A percentile compares a stretch with the other conserved stretches of the same genome.
These are phyloP conservation scores for Mollisiaceae sp. DNA, from an alignment of 2,329 filamentous ascomycete genomes.

Conservation along the genomic window DNA sequence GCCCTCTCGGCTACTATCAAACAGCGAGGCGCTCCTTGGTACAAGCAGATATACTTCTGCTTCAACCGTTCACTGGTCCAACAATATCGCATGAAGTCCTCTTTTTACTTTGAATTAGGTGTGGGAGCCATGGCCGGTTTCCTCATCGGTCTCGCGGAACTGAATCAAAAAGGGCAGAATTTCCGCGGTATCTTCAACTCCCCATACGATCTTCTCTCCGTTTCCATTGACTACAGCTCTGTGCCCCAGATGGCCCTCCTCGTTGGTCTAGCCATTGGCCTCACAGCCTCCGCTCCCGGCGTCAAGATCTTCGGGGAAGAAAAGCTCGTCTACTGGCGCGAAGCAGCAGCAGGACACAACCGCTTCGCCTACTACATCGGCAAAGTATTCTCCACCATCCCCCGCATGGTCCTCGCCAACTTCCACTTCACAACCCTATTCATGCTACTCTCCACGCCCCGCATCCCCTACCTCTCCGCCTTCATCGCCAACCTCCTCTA, in stretches of 20 bases:
- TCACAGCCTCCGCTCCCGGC: slow-evolving; percentile 58
- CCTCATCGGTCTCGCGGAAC: slow-evolving; percentile 59
- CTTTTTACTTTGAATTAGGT: slow-evolving; percentile 59
- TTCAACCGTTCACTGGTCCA: slow-evolving; percentile 58
- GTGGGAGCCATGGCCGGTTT: slow-evolving; percentile 57
- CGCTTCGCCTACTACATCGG: slow-evolving; percentile 61
- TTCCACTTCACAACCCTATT: slow-evolving; percentile 61
- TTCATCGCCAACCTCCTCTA: slow-evolving; percentile 59
- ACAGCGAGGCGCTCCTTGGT: slow-evolving; percentile 54
- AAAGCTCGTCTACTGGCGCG: slow-evolving; percentile 58
- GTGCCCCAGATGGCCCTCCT: slow-evolving; percentile 59
- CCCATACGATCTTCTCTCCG: slow-evolving; percentile 57
- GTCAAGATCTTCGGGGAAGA: slow-evolving; percentile 63
- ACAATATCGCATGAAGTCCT: slow-evolving; percentile 57
- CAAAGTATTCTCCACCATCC: slow-evolving; percentile 57
- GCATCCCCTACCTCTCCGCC: slow-evolving; percentile 54
- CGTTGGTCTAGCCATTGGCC: slow-evolving; percentile 58
- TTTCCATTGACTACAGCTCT: slow-evolving; percentile 55
- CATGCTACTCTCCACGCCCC: slow-evolving; percentile 53
- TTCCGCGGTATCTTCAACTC: slow-evolving; percentile 58
- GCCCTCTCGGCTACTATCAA: slow-evolving; percentile 53
- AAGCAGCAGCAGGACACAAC: slow-evolving; percentile 61
- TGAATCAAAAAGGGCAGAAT: slow-evolving; percentile 54
- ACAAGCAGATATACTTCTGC: slow-evolving; percentile 58
- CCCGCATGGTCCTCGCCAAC: slow-evolving; percentile 55